Evolutionary conservation across 2,329 filamentous ascomycete species (phyloP), one percentile per base, ranked within the genome.

Genomic region (Nemania abortiva): DNA sequence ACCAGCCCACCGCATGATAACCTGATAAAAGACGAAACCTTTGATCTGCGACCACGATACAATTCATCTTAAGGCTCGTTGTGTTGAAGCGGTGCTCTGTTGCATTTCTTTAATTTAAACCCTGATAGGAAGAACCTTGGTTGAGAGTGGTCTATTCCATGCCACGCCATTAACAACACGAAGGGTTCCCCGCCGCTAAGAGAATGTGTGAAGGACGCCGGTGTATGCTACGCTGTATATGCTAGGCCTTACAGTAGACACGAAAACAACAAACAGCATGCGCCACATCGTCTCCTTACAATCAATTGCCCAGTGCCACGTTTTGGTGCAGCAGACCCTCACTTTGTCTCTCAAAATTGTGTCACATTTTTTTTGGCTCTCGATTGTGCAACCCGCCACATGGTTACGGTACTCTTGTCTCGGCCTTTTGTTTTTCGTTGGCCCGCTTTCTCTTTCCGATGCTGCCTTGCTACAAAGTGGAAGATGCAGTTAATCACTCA

Each of bases 241-340:
- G n/a, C 20, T 3, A 10, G 37, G 29, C 13, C 42, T 47, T 47
- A n/a, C n/a, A n/a, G n/a, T n/a, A n/a, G 13, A 53, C 13, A 37
- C 13, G 20, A 47, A 2, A 18, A 34, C 52, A 55, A 63, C 15
- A 55, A 27, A 15, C 20, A 42, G 29, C 39, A 18, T 52, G 50
- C 65, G 65, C 65, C 65, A 68, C 65, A 56, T 39, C 50, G 13
- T 31, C 31, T 34, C 66, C 56, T 59, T 61, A 56, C 34, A 66
- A 66, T 69, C 58, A 69, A 69, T 69, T 58, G 54, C 59, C 53
- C 54, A 27, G n/a, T 66, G 63, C 67, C 67, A 66, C 63, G 67
- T 69, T 66, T 65, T 53, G 13, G 54, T 49, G 15, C 62, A 54
- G 6, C 47, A n/a, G 13, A 31, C 55, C 29, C n/a, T 37, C 31